A percentile compares a stretch with the other conserved stretches of the same genome.
Conservation (phyloP, 108 stramenopile species). For the Discostella pseudostelligera region DNA sequence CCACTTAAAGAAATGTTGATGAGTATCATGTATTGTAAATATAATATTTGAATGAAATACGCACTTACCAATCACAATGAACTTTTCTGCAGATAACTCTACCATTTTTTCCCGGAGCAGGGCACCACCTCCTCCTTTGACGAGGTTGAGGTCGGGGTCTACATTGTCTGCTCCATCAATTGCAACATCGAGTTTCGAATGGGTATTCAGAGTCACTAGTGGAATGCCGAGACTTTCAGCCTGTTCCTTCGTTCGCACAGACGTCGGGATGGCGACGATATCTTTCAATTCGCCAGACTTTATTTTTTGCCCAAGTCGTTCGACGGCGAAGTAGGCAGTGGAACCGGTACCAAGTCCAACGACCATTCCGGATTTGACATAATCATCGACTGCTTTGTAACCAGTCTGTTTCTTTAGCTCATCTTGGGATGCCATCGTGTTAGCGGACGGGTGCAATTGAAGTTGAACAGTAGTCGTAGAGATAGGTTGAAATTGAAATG, state of each 20-base stretch:
- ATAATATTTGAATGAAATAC: background rate
- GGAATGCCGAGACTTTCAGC: constrained; percentile 90
- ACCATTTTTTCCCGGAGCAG: constrained; percentile 98
- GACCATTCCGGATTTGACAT: constrained; percentile 94
- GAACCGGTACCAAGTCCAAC: constrained; percentile 99
- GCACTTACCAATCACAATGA: constrained; percentile 80
- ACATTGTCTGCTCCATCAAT: constrained; percentile 99
- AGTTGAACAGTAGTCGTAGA: no score
- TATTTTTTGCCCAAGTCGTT: constrained; percentile 91
- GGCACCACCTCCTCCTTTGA: constrained; percentile 98
- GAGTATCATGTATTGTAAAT: background rate
- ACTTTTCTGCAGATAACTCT: constrained; percentile 79
- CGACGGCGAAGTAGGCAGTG: constrained; percentile 98
- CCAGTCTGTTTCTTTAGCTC: constrained; percentile 91
- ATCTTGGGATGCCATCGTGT: constrained; percentile 61
- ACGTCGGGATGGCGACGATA: constrained; percentile 97
- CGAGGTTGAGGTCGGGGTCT: constrained; percentile 92
- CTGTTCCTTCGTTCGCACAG: constrained; percentile 96
- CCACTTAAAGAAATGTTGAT: constrained; percentile 52
- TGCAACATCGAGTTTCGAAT: constrained; percentile 96
- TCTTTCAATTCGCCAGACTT: constrained; percentile 90
- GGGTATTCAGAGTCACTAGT: constrained; percentile 92
- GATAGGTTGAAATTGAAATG: no score
- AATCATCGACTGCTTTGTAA: constrained; percentile 92
- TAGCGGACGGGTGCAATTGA: no score